phyloP scores from a whole-genome alignment of 2,329 filamentous ascomycete genomes.

The Colletotrichum tropicale region DNA sequence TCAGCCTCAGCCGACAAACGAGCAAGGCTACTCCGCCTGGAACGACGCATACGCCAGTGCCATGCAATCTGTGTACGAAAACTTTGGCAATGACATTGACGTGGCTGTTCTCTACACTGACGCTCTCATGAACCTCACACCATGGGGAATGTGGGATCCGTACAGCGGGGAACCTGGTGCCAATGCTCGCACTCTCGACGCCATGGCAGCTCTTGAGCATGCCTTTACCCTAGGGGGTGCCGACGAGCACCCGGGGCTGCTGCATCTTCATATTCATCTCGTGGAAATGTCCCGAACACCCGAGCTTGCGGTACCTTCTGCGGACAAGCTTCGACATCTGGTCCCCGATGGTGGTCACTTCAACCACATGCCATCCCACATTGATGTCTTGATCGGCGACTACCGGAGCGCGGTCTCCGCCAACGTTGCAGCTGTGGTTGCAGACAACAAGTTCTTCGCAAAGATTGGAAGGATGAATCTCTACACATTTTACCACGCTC shows the following conservation, averaged over 20 bases:
- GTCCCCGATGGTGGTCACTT: slow-evolving; percentile 25
- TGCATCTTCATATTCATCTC: slow-evolving; percentile 28
- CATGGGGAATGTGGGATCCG: slow-evolving; percentile 21
- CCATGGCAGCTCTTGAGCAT: slow-evolving; percentile 20
- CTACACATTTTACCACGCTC: slow-evolving; percentile 76
- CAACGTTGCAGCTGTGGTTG: slow-evolving; percentile 68
- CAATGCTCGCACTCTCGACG: not conserved
- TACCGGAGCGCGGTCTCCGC: slow-evolving; percentile 69
- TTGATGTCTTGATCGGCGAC: slow-evolving; percentile 42
- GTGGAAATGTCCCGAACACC: slow-evolving; percentile 28
- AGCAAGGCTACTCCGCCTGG: not conserved
- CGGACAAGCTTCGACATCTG: slow-evolving; percentile 24
- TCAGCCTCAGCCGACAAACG: not conserved
- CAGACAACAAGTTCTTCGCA: slow-evolving; percentile 70
- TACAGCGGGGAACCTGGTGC: slow-evolving; percentile 12
- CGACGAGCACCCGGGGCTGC: slow-evolving; percentile 22
- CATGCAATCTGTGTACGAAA: slow-evolving; percentile 19
- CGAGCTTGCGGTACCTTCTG: slow-evolving; percentile 22
- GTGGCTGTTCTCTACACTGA: slow-evolving; percentile 23
- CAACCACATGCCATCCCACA: slow-evolving; percentile 27
- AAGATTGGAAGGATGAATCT: slow-evolving; percentile 65
- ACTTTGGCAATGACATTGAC: slow-evolving; percentile 11
- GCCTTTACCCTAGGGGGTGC: slow-evolving; percentile 18
- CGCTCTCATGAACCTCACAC: slow-evolving; percentile 24
- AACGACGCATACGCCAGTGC: slow-evolving; percentile 23